Evolutionary conservation across 192 early-diverging fungal species (phyloP).

Genomic region (Funneliformis mosseae): DNA sequence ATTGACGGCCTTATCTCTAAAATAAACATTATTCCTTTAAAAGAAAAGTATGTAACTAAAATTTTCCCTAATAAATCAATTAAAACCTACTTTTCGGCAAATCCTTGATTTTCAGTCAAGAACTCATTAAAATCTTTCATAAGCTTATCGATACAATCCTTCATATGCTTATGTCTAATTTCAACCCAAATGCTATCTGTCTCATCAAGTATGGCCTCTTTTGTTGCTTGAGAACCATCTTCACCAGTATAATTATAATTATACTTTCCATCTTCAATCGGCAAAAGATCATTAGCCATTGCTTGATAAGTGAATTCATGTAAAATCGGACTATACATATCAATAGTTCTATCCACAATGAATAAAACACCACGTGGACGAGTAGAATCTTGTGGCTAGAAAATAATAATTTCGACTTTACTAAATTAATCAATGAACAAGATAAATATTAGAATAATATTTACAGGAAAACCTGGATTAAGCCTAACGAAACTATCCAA

Average conservation of each 20-base stretch:
- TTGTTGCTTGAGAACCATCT: slow-evolving; percentile 47
- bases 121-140: slow-evolving; percentile 78
- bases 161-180: slow-evolving; percentile 82
- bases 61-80: slow-evolving; percentile 9
- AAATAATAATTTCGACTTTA: background rate
- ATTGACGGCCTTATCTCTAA: slow-evolving; percentile 57
- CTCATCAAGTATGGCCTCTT: slow-evolving; percentile 69
- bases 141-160: slow-evolving; percentile 73
- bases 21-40: slow-evolving; percentile 3
- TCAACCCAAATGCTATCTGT: slow-evolving; percentile 75
- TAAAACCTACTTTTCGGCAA: slow-evolving; percentile 34
- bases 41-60: background rate
- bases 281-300: slow-evolving; percentile 92
- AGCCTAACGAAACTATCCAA: slow-evolving; percentile 77
- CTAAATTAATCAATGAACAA: background rate
- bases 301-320: slow-evolving; percentile 99
- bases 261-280: slow-evolving; percentile 69
- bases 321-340: slow-evolving; percentile 85
- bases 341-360: slow-evolving; percentile 89
- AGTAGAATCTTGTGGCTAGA: slow-evolving; percentile 49
- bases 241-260: slow-evolving; percentile 53
- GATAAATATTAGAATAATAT: slow-evolving; percentile 24
- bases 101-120: slow-evolving; percentile 74
- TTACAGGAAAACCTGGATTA: slow-evolving; percentile 66
- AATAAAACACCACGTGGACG: slow-evolving; percentile 77